These are phyloP conservation scores for Rhynchosporium graminicola DNA, from an alignment of 2,329 filamentous ascomycete species.

Conservation along the genomic window DNA sequence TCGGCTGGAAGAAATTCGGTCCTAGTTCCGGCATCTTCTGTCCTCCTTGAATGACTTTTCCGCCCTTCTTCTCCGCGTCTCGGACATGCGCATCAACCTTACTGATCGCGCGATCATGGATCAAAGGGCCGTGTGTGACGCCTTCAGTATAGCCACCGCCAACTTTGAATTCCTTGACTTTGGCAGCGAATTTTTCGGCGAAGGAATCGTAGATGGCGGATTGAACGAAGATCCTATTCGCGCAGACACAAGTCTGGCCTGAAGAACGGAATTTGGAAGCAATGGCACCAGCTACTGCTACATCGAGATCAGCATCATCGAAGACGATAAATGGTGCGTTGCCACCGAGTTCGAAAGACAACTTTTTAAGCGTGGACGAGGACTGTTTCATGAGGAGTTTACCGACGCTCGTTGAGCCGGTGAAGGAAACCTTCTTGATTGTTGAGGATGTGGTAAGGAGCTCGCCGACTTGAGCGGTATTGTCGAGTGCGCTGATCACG, in stretches of 20 bases:
- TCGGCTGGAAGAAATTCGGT: constrained; percentile 85
- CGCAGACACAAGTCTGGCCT: constrained; percentile 93
- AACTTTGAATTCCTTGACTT: constrained; percentile 73
- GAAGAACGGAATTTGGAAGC: constrained; percentile 90
- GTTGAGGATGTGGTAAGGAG: constrained; percentile 73
- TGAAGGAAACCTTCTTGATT: constrained; percentile 91
- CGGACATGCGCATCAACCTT: constrained; percentile 81
- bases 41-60: constrained; percentile 72
- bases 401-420: constrained; percentile 71
- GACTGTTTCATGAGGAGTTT: constrained; percentile 88
- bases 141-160: constrained; percentile 71
- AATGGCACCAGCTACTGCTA: constrained; percentile 80
- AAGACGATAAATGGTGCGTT: constrained; percentile 98
- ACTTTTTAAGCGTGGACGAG: constrained; percentile 75
- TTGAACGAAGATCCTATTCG: constrained; percentile 82
- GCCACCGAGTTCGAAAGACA: constrained; percentile 88
- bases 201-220: constrained; percentile 77
- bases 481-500: constrained; percentile 75
- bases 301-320: constrained; percentile 87
- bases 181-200: constrained; percentile 65
- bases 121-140: constrained; percentile 78
- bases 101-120: constrained; percentile 77
- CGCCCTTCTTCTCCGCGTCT: constrained; percentile 78
- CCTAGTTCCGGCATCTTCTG: constrained; percentile 73
- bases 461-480: constrained; percentile 78